Evolutionary conservation across 306 rosid species (phyloP).

Genomic region (Vicia sativa): DNA sequence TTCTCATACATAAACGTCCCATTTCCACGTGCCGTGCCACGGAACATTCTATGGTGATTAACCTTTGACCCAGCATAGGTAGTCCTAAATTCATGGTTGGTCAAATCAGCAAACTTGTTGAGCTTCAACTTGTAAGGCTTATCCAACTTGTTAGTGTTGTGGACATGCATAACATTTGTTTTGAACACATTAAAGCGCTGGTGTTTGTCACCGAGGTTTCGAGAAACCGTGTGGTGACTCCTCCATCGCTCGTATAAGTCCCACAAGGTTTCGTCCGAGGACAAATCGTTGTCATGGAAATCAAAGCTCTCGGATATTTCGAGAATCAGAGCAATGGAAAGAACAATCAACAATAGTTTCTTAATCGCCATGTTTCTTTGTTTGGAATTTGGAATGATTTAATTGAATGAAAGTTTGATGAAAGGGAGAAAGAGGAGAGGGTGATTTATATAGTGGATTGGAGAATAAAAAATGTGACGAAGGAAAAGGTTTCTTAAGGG

Average conservation of each 20-base stretch:
- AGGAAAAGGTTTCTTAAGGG: constrained; percentile 56
- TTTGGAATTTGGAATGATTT: neutral
- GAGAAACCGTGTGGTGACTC: constrained; percentile 58
- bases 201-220: constrained; percentile 48
- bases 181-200: constrained; percentile 63
- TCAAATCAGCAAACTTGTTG: constrained; percentile 63
- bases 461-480: constrained; percentile 25
- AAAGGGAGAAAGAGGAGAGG: constrained; percentile 19
- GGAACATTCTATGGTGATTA: constrained; percentile 54
- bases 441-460: constrained; percentile 49
- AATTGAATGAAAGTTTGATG: constrained; percentile 40
- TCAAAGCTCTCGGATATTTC: constrained; percentile 44
- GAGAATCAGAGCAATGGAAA: constrained; percentile 44
- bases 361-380: constrained; percentile 39
- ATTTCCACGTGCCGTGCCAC: constrained; percentile 35
- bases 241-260: constrained; percentile 62
- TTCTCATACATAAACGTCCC: constrained; percentile 50
- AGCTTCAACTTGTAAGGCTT: constrained; percentile 63
- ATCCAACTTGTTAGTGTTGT: constrained; percentile 55
- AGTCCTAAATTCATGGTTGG: constrained; percentile 54
- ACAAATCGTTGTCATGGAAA: constrained; percentile 48
- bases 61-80: constrained; percentile 56
- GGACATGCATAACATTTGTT: constrained; percentile 57
- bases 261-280: constrained; percentile 51
- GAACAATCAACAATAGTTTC: constrained; percentile 40